phyloP scores from a whole-genome alignment of 345 rosid genomes.

The Cochlearia excelsa region DNA sequence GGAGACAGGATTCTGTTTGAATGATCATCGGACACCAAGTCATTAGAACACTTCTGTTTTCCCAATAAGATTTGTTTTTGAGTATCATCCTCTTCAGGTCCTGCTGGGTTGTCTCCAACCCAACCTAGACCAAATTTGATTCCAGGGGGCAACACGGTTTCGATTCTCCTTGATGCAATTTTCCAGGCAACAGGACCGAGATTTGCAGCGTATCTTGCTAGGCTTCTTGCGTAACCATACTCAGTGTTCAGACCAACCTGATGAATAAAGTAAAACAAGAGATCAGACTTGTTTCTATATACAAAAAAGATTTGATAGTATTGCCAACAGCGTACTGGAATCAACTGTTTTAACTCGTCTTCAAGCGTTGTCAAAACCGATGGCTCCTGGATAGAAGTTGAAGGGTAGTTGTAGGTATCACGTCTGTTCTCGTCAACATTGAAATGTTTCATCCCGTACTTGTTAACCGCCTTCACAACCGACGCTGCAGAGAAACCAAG shows the following conservation, averaged over 20 bases:
- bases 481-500: slow-evolving; percentile 59
- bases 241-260: slow-evolving; percentile 83
- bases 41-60: slow-evolving; percentile 36
- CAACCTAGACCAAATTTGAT: slow-evolving; percentile 68
- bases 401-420: slow-evolving; percentile 54
- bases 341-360: slow-evolving; percentile 65
- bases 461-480: slow-evolving; percentile 76
- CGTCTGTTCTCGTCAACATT: slow-evolving; percentile 75
- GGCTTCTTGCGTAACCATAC: slow-evolving; percentile 80
- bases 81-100: slow-evolving; percentile 37
- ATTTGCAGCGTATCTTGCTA: slow-evolving; percentile 78
- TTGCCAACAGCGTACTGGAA: slow-evolving; percentile 51
- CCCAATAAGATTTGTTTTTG: slow-evolving; percentile 30
- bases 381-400: slow-evolving; percentile 42
- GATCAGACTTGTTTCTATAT: slow-evolving; percentile 17
- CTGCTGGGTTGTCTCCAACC: slow-evolving; percentile 63
- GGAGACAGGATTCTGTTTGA: slow-evolving; percentile 46
- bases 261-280: slow-evolving; percentile 17
- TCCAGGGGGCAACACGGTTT: slow-evolving; percentile 56
- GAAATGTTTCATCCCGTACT: slow-evolving; percentile 78
- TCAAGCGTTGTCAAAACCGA: slow-evolving; percentile 49
- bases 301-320: slow-evolving; percentile 1
- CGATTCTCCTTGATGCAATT: slow-evolving; percentile 69
- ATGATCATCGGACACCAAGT: slow-evolving; percentile 38
- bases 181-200: slow-evolving; percentile 85